These are phyloP conservation scores for Knoxia roxburghii DNA, from an alignment of 257 asterid species.

Conservation along the genomic window DNA sequence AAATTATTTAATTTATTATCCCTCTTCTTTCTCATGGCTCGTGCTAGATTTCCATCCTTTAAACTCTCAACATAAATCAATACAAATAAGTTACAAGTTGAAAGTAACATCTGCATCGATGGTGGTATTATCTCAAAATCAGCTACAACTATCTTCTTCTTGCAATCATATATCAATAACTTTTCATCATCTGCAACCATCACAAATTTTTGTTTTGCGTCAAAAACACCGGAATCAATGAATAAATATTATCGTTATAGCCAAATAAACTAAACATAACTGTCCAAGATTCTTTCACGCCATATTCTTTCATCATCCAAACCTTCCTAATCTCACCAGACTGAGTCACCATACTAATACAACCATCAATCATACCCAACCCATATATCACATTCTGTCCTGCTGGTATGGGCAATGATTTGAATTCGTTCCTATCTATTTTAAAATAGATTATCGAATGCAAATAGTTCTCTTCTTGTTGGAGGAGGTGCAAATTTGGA, in stretches of 20 bases:
- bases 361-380: not conserved
- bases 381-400: not conserved
- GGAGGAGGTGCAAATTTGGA: not conserved
- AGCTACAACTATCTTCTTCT: not conserved
- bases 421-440: not conserved
- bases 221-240: not conserved
- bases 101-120: not conserved
- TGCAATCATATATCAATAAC: not conserved
- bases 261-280: not conserved
- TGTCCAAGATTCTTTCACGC: constrained; percentile 9
- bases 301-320: constrained; percentile 3
- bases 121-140: not conserved
- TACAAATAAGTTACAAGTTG: not conserved
- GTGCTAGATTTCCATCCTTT: not conserved
- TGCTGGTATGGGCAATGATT: not conserved
- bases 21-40: not conserved
- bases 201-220: not conserved
- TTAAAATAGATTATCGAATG: not conserved
- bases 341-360: not conserved
- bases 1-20: not conserved
- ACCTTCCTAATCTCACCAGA: not conserved
- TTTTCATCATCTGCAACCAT: not conserved
- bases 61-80: not conserved
- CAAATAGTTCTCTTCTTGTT: not conserved
- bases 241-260: not conserved